Evolutionary conservation across 441 rosid species (phyloP).

Genomic region (Syzygium syzygioides): DNA sequence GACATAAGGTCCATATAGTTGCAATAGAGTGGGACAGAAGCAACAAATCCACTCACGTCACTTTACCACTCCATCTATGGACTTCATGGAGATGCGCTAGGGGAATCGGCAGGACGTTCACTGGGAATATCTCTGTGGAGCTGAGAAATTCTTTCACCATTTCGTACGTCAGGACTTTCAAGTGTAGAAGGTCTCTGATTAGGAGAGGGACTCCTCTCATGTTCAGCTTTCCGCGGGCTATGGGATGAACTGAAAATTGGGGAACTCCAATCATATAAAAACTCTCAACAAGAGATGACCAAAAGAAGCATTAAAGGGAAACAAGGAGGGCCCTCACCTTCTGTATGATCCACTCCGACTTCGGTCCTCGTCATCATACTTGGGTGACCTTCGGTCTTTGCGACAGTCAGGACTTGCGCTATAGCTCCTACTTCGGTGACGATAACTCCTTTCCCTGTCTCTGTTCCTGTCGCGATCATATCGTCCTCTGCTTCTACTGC

Average conservation of each 20-base stretch:
- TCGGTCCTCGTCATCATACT: conserved; percentile 49
- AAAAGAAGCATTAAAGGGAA: not conserved
- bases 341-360: conserved; percentile 44
- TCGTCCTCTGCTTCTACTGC: conserved; percentile 54
- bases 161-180: not conserved
- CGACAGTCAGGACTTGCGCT: conserved; percentile 45
- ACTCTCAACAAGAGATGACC: not conserved
- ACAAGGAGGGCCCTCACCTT: conserved; percentile 24
- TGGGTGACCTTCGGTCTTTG: conserved; percentile 38
- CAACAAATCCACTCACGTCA: not conserved
- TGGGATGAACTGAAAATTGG: not conserved
- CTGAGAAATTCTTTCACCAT: not conserved
- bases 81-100: not conserved
- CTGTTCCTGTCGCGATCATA: conserved; percentile 47
- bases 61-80: not conserved
- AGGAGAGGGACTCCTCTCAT: not conserved
- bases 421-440: conserved; percentile 47
- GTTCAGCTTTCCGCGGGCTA: not conserved
- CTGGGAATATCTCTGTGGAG: not conserved
- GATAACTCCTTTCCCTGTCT: conserved; percentile 43
- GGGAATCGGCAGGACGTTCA: not conserved
- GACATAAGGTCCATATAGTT: not conserved
- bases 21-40: not conserved
- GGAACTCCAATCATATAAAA: not conserved
- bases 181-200: not conserved